Evolutionary conservation across 306 rosid species (phyloP).

Genomic region (Carpinus viminea): DNA sequence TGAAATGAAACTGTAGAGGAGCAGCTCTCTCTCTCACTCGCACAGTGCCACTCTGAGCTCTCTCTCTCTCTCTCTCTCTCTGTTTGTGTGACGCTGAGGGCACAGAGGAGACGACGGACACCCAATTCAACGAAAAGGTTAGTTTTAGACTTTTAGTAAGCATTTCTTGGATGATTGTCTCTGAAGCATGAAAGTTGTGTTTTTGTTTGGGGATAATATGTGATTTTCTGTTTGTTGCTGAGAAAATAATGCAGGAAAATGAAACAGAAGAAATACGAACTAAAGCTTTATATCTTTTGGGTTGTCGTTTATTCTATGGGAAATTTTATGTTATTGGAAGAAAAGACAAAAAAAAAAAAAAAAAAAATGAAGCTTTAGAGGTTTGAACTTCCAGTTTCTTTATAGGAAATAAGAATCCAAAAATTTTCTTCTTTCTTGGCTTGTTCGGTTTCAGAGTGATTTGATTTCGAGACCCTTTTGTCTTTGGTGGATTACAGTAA

Average conservation of each 20-base stretch:
- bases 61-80: background rate
- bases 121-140: background rate
- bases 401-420: background rate
- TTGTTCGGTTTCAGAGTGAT: background rate
- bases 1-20: background rate
- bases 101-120: background rate
- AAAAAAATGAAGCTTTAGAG: too few relatives aligned
- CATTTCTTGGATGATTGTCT: background rate
- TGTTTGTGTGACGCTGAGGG: too few relatives aligned
- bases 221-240: background rate
- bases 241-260: background rate
- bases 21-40: background rate
- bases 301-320: background rate
- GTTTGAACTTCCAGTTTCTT: background rate
- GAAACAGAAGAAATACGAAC: background rate
- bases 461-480: background rate
- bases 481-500: background rate
- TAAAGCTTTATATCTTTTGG: background rate
- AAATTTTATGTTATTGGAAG: background rate
- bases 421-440: background rate
- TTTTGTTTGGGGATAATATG: background rate
- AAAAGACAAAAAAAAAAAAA: background rate
- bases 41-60: background rate
- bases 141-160: too few relatives aligned
- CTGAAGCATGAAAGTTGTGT: background rate